Percentiles rank a stretch among this genome's conserved stretches.
Evolutionary conservation across 805 yeast genomes (phyloP).

Genomic region (Saccharomyces mikatae): DNA sequence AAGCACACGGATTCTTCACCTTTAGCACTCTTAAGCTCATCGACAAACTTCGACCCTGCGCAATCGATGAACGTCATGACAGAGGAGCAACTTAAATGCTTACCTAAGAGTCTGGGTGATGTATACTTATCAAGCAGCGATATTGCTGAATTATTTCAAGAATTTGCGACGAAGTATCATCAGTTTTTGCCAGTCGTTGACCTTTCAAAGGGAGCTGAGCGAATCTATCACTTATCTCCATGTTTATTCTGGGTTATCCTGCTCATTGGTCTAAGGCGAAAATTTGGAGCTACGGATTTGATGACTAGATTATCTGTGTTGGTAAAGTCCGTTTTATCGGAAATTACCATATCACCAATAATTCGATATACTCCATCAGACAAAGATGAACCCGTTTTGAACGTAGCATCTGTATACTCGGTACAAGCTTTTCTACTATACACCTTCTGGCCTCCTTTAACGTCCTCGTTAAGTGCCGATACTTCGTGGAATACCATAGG

Average conservation of each 20-base stretch:
- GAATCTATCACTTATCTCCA: constrained; percentile 71
- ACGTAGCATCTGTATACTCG: constrained; percentile 84
- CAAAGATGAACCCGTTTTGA: constrained; percentile 71
- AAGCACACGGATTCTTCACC: neutral
- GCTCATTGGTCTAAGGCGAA: constrained; percentile 72
- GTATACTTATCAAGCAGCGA: constrained; percentile 52
- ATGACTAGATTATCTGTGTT: constrained; percentile 57
- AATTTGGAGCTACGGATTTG: constrained; percentile 33
- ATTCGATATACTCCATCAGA: constrained; percentile 75
- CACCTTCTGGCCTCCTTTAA: constrained; percentile 93
- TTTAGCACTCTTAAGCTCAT: neutral
- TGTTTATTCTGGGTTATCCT: constrained; percentile 90
- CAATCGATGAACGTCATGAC: constrained; percentile 15
- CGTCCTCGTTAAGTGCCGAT: constrained; percentile 90
- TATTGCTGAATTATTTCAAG: constrained; percentile 54
- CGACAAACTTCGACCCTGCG: neutral
- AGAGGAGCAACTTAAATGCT: constrained; percentile 40
- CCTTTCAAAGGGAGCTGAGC: constrained; percentile 71
- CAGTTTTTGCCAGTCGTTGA: constrained; percentile 85
- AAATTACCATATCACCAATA: constrained; percentile 83
- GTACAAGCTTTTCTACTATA: constrained; percentile 87
- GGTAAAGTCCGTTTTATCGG: constrained; percentile 72
- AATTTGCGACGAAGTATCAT: constrained; percentile 72
- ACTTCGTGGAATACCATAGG: constrained; percentile 95
- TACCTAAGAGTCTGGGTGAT: constrained; percentile 65